Conservation (phyloP, 345 rosid species). For the Arabis hirsuta region DNA sequence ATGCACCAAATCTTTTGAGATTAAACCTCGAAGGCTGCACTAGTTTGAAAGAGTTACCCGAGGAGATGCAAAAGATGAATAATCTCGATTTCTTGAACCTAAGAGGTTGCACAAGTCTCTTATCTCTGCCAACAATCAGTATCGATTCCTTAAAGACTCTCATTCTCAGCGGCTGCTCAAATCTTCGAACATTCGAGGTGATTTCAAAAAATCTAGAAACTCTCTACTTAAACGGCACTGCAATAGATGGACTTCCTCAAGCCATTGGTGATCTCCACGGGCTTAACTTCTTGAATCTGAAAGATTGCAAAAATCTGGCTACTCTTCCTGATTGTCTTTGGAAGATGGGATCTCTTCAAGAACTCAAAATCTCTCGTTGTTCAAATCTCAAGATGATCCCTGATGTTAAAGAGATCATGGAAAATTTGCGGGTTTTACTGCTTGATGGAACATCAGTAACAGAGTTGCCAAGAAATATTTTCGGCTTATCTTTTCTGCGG, state of each 20-base stretch:
- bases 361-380: conserved; percentile 33
- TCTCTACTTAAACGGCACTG: conserved; percentile 22
- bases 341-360: conserved; percentile 23
- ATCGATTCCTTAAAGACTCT: conserved; percentile 10
- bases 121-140: neutral
- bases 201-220: conserved; percentile 15
- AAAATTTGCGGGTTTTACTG: conserved; percentile 6
- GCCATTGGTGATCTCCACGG: conserved; percentile 8
- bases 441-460: conserved; percentile 30
- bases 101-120: conserved; percentile 32
- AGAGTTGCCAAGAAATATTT: neutral
- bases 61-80: conserved; percentile 15
- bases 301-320: conserved; percentile 7
- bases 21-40: conserved; percentile 37
- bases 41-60: conserved; percentile 11
- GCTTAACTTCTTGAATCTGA: conserved; percentile 26
- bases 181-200: conserved; percentile 14
- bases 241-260: conserved; percentile 30
- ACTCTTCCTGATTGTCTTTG: conserved; percentile 28
- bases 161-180: conserved; percentile 36
- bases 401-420: neutral
- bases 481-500: neutral
- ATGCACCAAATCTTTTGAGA: conserved; percentile 29
- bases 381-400: neutral
- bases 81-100: conserved; percentile 22